Conservation (phyloP, 768 basidiomycete species). For the Favolaschia claudopus region DNA sequence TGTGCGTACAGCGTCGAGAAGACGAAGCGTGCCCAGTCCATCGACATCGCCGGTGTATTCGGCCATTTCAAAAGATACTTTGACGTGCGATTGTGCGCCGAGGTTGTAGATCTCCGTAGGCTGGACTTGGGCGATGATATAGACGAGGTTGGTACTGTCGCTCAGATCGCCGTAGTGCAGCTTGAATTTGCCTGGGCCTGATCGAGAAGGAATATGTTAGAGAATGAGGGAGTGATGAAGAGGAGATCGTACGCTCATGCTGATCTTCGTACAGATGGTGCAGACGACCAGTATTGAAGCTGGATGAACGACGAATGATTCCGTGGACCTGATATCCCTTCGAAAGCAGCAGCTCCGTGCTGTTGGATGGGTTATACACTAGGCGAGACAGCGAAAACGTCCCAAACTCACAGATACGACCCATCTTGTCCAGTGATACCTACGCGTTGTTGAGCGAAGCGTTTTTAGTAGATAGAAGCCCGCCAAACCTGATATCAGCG, state of each 20-base stretch:
- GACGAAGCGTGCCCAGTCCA: constrained; percentile 91
- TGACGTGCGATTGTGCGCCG: constrained; percentile 97
- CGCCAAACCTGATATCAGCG: constrained; percentile 83
- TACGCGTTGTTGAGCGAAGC: constrained; percentile 37
- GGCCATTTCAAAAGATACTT: constrained; percentile 99
- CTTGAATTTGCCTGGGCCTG: constrained; percentile 80
- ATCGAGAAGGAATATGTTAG: neutral
- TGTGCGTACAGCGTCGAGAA: constrained; percentile 95
- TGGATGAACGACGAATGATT: constrained; percentile 96
- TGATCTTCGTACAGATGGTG: constrained; percentile 94
- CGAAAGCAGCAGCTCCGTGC: constrained; percentile 82
- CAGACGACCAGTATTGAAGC: constrained; percentile 96
- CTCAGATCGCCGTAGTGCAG: constrained; percentile 92
- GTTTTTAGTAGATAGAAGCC: constrained; percentile 7
- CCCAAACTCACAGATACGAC: constrained; percentile 81
- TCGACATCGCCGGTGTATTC: constrained; percentile 99
- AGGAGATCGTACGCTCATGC: constrained; percentile 76
- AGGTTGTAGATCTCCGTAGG: constrained; percentile 98
- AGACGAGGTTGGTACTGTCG: constrained; percentile 96
- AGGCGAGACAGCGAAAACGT: neutral
- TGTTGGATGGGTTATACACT: constrained; percentile 36
- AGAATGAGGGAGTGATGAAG: neutral
- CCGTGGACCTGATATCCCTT: constrained; percentile 95
- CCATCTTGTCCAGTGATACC: constrained; percentile 98
- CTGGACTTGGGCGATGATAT: constrained; percentile 93